Evolutionary conservation across 164 flowering plant genomes (phyloP).

Genomic region (Berberis vulgaris): DNA sequence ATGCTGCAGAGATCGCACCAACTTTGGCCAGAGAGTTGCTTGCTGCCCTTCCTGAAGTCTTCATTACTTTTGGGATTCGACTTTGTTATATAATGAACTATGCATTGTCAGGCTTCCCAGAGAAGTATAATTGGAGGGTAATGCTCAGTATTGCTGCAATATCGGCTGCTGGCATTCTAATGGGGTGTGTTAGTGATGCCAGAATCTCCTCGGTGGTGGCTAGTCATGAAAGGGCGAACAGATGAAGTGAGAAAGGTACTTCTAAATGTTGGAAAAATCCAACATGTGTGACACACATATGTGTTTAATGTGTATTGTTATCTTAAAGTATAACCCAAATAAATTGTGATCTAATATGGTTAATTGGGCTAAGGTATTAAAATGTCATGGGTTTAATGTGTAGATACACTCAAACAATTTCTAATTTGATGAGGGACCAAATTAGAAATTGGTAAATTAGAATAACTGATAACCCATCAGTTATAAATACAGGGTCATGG

Average conservation of each 20-base stretch:
- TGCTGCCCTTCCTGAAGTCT: conserved; percentile 71
- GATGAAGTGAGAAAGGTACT: conserved; percentile 51
- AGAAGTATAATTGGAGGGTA: conserved; percentile 51
- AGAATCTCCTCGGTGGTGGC: conserved; percentile 80
- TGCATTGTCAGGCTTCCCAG: conserved; percentile 35
- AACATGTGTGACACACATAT: too few species aligned
- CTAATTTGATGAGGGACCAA: too few species aligned
- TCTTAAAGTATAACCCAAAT: too few species aligned
- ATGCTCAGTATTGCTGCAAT: conserved; percentile 69
- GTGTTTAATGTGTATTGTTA: too few species aligned
- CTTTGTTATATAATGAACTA: conserved; percentile 61
- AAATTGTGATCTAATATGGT: too few species aligned
- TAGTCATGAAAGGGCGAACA: conserved; percentile 45
- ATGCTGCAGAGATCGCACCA: conserved; percentile 77
- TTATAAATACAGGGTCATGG: too few species aligned
- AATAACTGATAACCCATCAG: too few species aligned
- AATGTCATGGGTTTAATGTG: too few species aligned
- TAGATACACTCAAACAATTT: too few species aligned
- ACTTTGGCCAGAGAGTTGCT: conserved; percentile 62
- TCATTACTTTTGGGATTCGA: conserved; percentile 61
- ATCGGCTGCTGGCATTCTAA: conserved; percentile 41
- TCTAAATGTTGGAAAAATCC: conserved; percentile 3
- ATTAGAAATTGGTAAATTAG: too few species aligned
- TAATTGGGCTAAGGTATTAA: too few species aligned
- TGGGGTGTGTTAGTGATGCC: conserved; percentile 61